Base-by-base conservation (phyloP, 2,329 filamentous ascomycete species). In the Ceratocystis papillata region DNA sequence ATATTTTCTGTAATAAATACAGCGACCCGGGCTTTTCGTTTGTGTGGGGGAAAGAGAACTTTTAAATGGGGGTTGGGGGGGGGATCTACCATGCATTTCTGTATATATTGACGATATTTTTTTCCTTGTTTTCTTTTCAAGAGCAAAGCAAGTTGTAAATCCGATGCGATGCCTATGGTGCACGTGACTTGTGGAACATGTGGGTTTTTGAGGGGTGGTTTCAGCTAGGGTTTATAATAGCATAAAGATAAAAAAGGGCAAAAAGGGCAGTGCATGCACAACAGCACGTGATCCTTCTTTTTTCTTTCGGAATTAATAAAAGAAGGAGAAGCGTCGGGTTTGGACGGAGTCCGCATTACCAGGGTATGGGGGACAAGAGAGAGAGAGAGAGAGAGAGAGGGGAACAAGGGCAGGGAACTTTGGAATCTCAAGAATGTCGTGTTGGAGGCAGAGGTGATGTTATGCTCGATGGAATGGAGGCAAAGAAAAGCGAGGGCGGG, bases 1-100 rank as follows among this genome's bases (percentile, higher is more conserved):
- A 94, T 72, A 82, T 90, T 68, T 91, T 89, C 77, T 94, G 89
- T 76, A 94, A 93, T 75, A 90, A 90, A 80, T 93, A 93, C 77
- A 89, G 87, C 67, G 88, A 92, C 73, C 88, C 88, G 73, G 88
- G 84, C 79, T 87, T 86, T 74, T 83, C 80, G 61, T 87, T 84
- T 71, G 82, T 86, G 61, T 87, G 83, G 83, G 84, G 84, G 72
- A 87, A 87, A 74, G 84, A 87, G 76, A 87, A 87, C 73, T 87
- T 86, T 72, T 86, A 82, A 71, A 71, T 66, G 45, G 5, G 50
- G 6, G 20, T 4, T 3, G 17, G n/a, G 5, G 7, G 5, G 7
- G 4, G 10, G 12, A 15, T 41, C 37, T 41, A 41, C 37, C 10
- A 41, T 12, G 37, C 37, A 41, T 41, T 41, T 41, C 2, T 41